These are phyloP conservation scores for Ustilago bromivora DNA, from an alignment of 1,284 basidiomycete genomes.

Conservation along the genomic window DNA sequence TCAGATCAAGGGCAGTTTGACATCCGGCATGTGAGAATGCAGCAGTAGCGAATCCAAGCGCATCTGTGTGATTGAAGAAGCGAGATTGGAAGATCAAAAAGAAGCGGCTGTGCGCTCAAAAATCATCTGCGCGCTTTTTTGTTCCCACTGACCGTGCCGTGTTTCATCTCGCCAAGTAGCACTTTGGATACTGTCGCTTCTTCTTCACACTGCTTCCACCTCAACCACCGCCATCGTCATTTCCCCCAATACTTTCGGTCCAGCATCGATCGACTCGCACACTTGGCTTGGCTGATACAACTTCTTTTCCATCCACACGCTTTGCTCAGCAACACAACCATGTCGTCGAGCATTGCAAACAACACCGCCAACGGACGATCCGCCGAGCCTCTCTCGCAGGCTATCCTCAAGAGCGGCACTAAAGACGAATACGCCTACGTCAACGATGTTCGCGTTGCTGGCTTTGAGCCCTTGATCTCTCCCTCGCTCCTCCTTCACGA, in stretches of 20 bases:
- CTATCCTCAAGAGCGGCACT: constrained; percentile 25
- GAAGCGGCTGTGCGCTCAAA: background rate
- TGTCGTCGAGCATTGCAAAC: constrained; percentile 44
- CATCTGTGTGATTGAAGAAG: background rate
- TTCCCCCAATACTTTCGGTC: background rate
- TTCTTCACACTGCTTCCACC: background rate
- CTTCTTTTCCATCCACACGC: background rate
- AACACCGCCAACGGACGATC: constrained; percentile 50
- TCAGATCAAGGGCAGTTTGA: background rate
- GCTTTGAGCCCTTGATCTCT: constrained; percentile 67
- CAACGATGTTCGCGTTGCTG: constrained; percentile 65
- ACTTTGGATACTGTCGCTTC: background rate
- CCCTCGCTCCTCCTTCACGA: constrained; percentile 65
- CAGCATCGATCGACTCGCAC: background rate
- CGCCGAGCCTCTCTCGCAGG: constrained; percentile 45
- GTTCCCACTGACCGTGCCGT: background rate
- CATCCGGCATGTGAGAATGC: background rate
- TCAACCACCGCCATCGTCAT: background rate
- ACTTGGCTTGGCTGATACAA: background rate
- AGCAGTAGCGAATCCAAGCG: background rate
- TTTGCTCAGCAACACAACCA: constrained; percentile 10
- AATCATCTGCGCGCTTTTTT: background rate
- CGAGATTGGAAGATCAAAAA: background rate
- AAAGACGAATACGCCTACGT: constrained; percentile 54
- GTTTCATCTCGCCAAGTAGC: background rate